These are phyloP conservation scores for Megacollybia marginata DNA, from an alignment of 768 basidiomycete genomes.

Conservation along the genomic window DNA sequence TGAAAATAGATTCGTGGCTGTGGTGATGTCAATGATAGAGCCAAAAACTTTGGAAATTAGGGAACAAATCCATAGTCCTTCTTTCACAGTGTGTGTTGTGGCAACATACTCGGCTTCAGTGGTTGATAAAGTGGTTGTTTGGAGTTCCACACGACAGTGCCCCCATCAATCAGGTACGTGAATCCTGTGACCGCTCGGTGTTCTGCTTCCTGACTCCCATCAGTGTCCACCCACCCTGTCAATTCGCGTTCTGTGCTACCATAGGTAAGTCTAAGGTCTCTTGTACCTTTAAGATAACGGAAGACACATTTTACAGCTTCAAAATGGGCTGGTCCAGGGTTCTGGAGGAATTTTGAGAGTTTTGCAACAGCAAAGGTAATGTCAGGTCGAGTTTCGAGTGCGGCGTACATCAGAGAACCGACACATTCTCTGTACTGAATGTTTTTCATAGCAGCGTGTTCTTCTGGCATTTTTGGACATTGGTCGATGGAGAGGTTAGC, in stretches of 20 bases:
- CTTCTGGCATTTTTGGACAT: too few species aligned
- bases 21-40: slow-evolving; percentile 1
- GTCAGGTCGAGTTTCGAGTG: too few species aligned
- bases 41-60: slow-evolving; percentile 5
- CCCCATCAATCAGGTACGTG: slow-evolving; percentile 19
- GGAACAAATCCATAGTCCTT: too few species aligned
- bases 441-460: slow-evolving; percentile 8
- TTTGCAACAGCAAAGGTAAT: slow-evolving; percentile 12
- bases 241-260: slow-evolving; percentile 1
- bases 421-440: too few species aligned
- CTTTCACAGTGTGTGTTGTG: too few species aligned
- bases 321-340: slow-evolving; percentile 23
- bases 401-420: too few species aligned
- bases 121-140: slow-evolving; percentile 25
- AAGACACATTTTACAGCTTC: slow-evolving; percentile 22
- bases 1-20: slow-evolving; percentile 4
- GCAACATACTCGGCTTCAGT: too few species aligned
- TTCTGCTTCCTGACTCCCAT: neutral
- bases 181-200: slow-evolving; percentile 20
- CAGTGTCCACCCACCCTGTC: neutral
- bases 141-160: slow-evolving; percentile 24
- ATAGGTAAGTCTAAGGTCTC: too few species aligned
- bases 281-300: too few species aligned
- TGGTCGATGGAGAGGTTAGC: too few species aligned
- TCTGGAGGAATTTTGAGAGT: slow-evolving; percentile 16